Conservation (phyloP, 1,139 yeast species). For the Hanseniaspora gamundiae region DNA sequence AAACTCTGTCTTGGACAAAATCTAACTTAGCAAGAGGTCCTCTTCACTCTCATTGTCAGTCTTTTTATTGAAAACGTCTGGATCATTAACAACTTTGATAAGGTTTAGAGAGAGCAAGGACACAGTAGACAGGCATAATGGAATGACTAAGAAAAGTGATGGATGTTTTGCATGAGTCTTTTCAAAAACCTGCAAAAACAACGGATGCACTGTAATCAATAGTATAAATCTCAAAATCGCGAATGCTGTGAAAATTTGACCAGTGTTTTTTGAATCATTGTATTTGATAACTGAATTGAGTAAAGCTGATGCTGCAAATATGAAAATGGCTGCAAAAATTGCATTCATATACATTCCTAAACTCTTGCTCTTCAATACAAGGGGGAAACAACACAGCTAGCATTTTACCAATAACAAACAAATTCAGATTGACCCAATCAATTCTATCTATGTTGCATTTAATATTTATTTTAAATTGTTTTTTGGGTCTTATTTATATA, state of each 20-base stretch:
- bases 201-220: background rate
- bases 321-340: conserved; percentile 30
- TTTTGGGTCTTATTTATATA: no score
- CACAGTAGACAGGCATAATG: background rate
- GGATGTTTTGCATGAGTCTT: background rate
- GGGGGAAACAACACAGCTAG: conserved; percentile 19
- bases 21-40: background rate
- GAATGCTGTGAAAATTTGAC: conserved; percentile 43
- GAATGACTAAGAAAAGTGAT: background rate
- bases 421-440: conserved; percentile 36
- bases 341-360: conserved; percentile 11
- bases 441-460: conserved; percentile 34
- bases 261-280: conserved; percentile 33
- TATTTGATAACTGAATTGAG: conserved; percentile 37
- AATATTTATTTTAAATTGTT: conserved; percentile 42
- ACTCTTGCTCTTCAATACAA: background rate
- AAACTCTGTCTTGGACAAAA: no score
- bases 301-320: conserved; percentile 31
- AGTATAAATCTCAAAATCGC: conserved; percentile 26
- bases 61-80: background rate
- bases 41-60: background rate
- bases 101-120: background rate
- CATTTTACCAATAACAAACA: conserved; percentile 32
- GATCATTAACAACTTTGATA: background rate
- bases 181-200: background rate